phyloP scores from a whole-genome alignment of 2,329 filamentous ascomycete genomes.

The Thelonectria olida region DNA sequence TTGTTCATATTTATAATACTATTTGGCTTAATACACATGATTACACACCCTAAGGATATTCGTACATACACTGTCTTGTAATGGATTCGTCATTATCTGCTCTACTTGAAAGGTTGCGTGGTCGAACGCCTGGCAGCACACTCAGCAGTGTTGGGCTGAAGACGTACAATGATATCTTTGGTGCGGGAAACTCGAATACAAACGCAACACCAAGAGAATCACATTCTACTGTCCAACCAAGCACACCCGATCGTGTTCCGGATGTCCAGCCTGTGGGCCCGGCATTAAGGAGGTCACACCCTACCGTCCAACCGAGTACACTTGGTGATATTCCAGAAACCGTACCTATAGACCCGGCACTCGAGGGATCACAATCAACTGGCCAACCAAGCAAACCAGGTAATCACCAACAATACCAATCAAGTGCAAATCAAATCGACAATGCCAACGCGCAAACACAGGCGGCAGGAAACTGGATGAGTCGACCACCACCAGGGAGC shows the following conservation, averaged over 20 bases:
- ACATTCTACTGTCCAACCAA: constrained; percentile 2
- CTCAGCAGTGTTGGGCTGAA: constrained; percentile 1
- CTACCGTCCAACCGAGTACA: background rate
- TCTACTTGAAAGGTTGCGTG: constrained; percentile 8
- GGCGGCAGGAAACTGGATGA: too few species aligned
- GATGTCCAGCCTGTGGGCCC: too few species aligned
- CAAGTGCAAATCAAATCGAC: too few species aligned
- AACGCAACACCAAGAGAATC: background rate
- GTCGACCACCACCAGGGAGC: too few species aligned
- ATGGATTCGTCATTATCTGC: background rate
- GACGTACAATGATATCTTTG: constrained; percentile 8
- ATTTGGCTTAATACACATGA: background rate
- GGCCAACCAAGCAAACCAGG: background rate
- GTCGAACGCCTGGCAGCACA: too few species aligned
- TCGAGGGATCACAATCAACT: background rate
- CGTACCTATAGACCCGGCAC: background rate
- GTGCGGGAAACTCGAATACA: constrained; percentile 6
- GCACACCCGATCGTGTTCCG: too few species aligned
- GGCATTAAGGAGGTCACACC: too few species aligned
- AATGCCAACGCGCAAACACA: too few species aligned
- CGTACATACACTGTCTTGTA: background rate
- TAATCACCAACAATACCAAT: background rate
- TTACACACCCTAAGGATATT: background rate
- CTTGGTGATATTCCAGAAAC: background rate
- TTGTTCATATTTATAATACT: constrained; percentile 6